Percentiles rank a stretch among this genome's conserved stretches.
Evolutionary conservation across 2,329 filamentous ascomycete species (phyloP).

Genomic region (Sarocladiaceae sp.): DNA sequence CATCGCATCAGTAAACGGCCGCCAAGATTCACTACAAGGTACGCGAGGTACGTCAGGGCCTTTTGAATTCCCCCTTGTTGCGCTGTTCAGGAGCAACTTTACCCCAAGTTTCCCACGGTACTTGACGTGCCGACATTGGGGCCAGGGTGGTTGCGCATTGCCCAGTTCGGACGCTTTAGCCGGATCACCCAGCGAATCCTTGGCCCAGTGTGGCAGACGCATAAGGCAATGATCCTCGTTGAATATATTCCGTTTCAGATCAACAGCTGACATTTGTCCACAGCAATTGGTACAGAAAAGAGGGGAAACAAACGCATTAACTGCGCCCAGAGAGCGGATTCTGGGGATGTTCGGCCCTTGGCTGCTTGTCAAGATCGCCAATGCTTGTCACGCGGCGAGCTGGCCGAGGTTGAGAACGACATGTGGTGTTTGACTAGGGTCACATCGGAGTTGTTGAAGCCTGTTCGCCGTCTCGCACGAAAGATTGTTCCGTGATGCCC

Average conservation of each 20-base stretch:
- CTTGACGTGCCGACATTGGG: not conserved
- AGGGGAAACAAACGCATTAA: not conserved
- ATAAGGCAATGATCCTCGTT: constrained; percentile 8
- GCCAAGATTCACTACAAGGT: not conserved
- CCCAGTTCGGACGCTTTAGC: not conserved
- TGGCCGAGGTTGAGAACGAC: not conserved
- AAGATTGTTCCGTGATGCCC: too few relatives aligned
- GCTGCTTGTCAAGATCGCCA: constrained; percentile 6
- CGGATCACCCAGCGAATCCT: constrained; percentile 5
- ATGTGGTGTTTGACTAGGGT: not conserved
- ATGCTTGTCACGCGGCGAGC: not conserved
- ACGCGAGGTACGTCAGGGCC: not conserved
- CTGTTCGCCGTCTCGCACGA: too few relatives aligned
- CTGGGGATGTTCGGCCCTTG: not conserved
- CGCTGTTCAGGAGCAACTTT: not conserved
- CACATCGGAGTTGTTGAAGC: not conserved
- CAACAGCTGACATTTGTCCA: not conserved
- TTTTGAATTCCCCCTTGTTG: not conserved
- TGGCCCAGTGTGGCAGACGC: not conserved
- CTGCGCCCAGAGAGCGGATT: not conserved
- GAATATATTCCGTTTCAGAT: constrained; percentile 8
- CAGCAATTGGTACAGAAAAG: not conserved
- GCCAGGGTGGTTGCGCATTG: not conserved
- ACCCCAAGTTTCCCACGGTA: constrained; percentile 8
- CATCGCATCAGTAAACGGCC: not conserved